Evolutionary conservation across 2,329 filamentous ascomycete species (phyloP), one percentile per base, ranked within the genome.

Genomic region (Boeremia lycopersici): DNA sequence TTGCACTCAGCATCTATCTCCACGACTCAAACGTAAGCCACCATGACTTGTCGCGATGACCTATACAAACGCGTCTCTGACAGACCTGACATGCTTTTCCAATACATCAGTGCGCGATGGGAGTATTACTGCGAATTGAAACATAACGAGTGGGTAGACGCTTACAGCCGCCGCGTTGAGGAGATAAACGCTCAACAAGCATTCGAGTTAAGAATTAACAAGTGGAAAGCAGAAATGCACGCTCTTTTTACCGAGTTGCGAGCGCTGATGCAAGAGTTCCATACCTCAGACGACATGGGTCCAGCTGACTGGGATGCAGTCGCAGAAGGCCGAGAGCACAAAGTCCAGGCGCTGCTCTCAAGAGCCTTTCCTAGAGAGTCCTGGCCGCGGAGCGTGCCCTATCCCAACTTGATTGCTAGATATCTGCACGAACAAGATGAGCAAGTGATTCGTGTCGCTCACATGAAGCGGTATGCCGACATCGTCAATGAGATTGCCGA

Each of bases 321-420:
- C 4, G 34, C 26, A 6, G 26, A 7, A 17, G 49, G 43, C 6
- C 35, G 30, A 15, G 50, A 53, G 44, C 28, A 28, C 10, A 48
- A 43, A 26, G 33, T 28, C 1, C 25, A 44, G 4, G 28, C 35
- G 9, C 4, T 44, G 2, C 11, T 39, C 17, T 8, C 26, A 19
- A 17, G 4, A 11, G 5, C 7, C 2, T 15, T 4, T 33, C 23
- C 39, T 25, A 8, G 43, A 33, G 8, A 19, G 23, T 12, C 4
- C 11, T 53, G 44, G 51, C 51, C 44, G 33, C 44, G 28, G 5
- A 10, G n/a, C 17, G 38, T 48, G 11, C 25, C 34, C 4, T 53
- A 48, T 11, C 39, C 34, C 2, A 40, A 53, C 13, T 1, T 44
- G 19, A 48, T 53, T 34, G 39, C 33, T 1, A 11, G 15, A 5